A percentile compares a stretch with the other conserved stretches of the same genome.
These are phyloP conservation scores for Paramecium tetraurelia DNA, from an alignment of 73 alveolate genomes.

Conservation along the genomic window DNA sequence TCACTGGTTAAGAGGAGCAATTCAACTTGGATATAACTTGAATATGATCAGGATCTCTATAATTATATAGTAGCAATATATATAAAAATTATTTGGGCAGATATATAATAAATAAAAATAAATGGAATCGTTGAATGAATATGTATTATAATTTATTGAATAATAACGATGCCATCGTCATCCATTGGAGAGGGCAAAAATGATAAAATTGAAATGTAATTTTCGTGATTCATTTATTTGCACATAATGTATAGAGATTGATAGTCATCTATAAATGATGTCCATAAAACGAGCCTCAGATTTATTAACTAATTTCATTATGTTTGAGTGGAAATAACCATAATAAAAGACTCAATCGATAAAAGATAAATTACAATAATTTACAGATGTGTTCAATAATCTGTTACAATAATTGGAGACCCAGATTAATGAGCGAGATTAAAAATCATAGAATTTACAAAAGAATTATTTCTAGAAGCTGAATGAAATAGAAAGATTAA, in stretches of 20 bases:
- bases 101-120: background rate
- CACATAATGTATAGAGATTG: slow-evolving; percentile 19
- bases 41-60: no score
- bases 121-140: slow-evolving; percentile 38
- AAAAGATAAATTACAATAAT: background rate
- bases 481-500: slow-evolving; percentile 17
- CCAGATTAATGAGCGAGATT: background rate
- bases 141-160: slow-evolving; percentile 26
- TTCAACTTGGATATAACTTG: no score
- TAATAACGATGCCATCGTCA: slow-evolving; percentile 31
- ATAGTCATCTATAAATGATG: background rate
- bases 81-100: background rate
- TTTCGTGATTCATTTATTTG: slow-evolving; percentile 14
- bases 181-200: background rate
- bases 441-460: background rate
- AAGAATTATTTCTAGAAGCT: background rate
- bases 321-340: background rate
- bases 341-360: background rate
- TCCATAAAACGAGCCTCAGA: slow-evolving; percentile 1
- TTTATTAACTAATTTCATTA: slow-evolving; percentile 4
- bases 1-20: no score
- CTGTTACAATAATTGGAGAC: background rate
- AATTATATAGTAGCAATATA: background rate
- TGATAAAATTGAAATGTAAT: slow-evolving; percentile 13
- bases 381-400: background rate